Conservation (phyloP, 805 yeast species). For the Ogataea ramenticola region DNA sequence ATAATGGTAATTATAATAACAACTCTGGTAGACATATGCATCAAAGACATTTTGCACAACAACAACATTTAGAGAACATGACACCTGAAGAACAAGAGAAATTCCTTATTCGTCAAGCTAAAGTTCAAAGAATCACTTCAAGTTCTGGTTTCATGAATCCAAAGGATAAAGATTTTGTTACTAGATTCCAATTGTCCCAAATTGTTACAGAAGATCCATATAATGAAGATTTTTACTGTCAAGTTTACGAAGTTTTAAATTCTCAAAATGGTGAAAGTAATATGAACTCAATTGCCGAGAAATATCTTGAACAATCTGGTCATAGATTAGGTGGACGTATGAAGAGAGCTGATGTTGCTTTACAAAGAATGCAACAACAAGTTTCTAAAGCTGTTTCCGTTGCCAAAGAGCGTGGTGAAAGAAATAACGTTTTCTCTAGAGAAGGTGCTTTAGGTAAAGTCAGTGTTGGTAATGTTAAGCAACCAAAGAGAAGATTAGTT, state of each 20-base stretch:
- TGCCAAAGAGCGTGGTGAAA: conserved; percentile 75
- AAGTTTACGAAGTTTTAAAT: conserved; percentile 76
- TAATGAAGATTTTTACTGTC: conserved; percentile 93
- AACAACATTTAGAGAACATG: conserved; percentile 33
- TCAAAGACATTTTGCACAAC: conserved; percentile 20
- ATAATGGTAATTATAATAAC: conserved; percentile 8
- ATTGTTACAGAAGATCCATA: conserved; percentile 96
- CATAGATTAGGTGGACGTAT: conserved; percentile 82
- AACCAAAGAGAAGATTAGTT: conserved; percentile 82
- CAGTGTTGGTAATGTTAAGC: conserved; percentile 68
- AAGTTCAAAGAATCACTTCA: conserved; percentile 66
- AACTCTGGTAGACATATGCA: conserved; percentile 14
- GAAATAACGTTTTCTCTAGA: conserved; percentile 49
- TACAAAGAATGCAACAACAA: conserved; percentile 97
- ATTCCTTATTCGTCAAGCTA: conserved; percentile 60
- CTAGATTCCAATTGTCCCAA: conserved; percentile 89
- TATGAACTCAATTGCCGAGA: conserved; percentile 82
- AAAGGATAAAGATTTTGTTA: conserved; percentile 91
- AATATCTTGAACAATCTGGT: conserved; percentile 85
- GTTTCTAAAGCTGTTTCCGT: conserved; percentile 94
- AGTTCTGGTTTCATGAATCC: conserved; percentile 96
- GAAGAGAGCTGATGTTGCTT: conserved; percentile 80
- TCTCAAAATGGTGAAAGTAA: conserved; percentile 48
- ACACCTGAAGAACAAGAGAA: conserved; percentile 70
- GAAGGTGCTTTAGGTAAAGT: conserved; percentile 92